Evolutionary conservation across 352 stramenopile species (phyloP), one percentile per base, ranked within the genome.

Genomic region (Globisporangium paroecandrum): DNA sequence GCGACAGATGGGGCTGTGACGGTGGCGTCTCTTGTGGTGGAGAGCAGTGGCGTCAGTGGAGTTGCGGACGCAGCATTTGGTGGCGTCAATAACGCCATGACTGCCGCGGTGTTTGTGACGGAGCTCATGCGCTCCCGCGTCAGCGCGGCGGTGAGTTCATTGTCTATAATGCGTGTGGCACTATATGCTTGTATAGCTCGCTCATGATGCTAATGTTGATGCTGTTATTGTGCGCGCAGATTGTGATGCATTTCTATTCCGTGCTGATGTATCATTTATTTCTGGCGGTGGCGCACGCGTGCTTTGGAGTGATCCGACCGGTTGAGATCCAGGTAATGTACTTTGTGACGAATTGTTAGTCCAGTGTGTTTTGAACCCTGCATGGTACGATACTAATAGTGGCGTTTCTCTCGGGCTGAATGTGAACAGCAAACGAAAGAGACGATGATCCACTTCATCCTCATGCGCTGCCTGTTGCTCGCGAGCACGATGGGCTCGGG

Each of bases 391-490:
- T 43, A 43, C 36, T 43, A 43, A 18, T 12, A 18, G 18, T 43
- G 36, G 36, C 15, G 36, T 43, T 43, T 58, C 13, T 58, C 53
- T 58, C 6, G 4, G 32, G 32, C 7, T 9, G 8, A 38, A 3
- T 15, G 18, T 60, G 12, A 43, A 18, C 32, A 93, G 74, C 85
- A 89, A 78, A 91, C 85, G 25, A 93, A 93, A 53, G 85, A 93
- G 62, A 91, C 81, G 22, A 82, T 93, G 64, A 79, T 93, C 58
- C 83, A 89, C 53, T 93, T 91, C 49, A 68, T 90, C 22, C 66
- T 93, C 62, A 85, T 93, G 75, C 85, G 85, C 34, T 90, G 79
- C 32, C 75, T 91, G 25, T 68, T 93, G 68, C 81, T 93, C 2
- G 81, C 86, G 8, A 90, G 79, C 64, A 93, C 85, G 29, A 82